Conservation (phyloP, 1,139 yeast species). For the Taphrina sp. region DNA sequence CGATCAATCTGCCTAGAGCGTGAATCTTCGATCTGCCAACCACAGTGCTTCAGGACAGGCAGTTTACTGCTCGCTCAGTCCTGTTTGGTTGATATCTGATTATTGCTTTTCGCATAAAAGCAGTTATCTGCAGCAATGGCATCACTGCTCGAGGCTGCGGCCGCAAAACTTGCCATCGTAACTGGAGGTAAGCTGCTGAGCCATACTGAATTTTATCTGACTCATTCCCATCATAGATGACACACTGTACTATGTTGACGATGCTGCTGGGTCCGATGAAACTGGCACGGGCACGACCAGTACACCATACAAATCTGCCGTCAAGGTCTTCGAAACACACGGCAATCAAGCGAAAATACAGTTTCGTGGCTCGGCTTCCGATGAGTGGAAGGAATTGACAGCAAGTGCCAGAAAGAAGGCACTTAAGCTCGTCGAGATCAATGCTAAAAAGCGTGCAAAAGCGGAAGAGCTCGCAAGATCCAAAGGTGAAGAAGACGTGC, state of each 20-base stretch:
- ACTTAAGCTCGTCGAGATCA: conserved; percentile 89
- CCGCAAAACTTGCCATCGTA: conserved; percentile 4
- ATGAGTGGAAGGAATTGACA: conserved; percentile 70
- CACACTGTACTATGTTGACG: conserved; percentile 54
- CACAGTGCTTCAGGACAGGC: too few species aligned
- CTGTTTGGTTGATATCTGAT: too few species aligned
- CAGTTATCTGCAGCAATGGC: too few species aligned
- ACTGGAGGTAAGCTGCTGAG: not conserved
- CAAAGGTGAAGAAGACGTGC: conserved; percentile 54
- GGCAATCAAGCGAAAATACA: conserved; percentile 58
- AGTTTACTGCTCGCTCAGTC: too few species aligned
- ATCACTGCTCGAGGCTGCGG: not conserved
- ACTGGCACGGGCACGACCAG: conserved; percentile 60
- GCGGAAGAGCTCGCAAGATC: conserved; percentile 43
- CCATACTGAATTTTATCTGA: too few species aligned
- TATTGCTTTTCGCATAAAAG: too few species aligned
- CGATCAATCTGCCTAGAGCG: too few species aligned
- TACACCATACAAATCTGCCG: conserved; percentile 75
- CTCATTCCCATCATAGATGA: too few species aligned
- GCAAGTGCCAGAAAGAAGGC: conserved; percentile 95
- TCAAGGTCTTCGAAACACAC: conserved; percentile 65
- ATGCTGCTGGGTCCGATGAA: conserved; percentile 65
- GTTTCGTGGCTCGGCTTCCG: conserved; percentile 63
- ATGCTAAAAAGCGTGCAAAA: conserved; percentile 62
- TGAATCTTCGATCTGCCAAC: too few species aligned